Evolutionary conservation across 352 stramenopile species (phyloP).

Genomic region (Thalassiosira tumida): DNA sequence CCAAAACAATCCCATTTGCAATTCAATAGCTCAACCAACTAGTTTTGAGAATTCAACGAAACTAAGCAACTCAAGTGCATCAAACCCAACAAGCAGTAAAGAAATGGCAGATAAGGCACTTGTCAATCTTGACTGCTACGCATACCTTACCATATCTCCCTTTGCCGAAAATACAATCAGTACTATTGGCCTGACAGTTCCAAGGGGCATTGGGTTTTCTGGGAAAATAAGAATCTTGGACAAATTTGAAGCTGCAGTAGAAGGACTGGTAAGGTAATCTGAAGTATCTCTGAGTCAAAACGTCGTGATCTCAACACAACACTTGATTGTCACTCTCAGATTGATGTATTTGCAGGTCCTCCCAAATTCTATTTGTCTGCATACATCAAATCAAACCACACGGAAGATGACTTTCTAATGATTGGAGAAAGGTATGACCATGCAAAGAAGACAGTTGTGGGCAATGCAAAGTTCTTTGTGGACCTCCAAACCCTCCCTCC

Average conservation of each 20-base stretch:
- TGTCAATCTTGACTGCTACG: slow-evolving; percentile 51
- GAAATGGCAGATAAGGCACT: background rate
- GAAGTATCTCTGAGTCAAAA: too few relatives aligned
- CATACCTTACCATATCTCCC: slow-evolving; percentile 37
- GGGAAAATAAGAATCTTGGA: background rate
- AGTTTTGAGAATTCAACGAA: background rate
- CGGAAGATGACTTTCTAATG: background rate
- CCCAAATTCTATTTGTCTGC: slow-evolving; percentile 47
- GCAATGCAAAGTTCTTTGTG: background rate
- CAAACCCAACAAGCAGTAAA: too few relatives aligned
- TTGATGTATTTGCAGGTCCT: slow-evolving; percentile 32
- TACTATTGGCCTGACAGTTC: slow-evolving; percentile 19
- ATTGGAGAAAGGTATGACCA: background rate
- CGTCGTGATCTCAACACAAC: too few relatives aligned
- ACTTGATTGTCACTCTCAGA: too few relatives aligned
- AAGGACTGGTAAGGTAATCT: background rate
- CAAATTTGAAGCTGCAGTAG: background rate
- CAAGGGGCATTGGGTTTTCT: background rate
- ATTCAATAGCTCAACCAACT: too few relatives aligned
- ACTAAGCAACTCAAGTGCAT: background rate
- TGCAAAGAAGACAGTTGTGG: background rate
- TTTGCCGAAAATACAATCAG: slow-evolving; percentile 40
- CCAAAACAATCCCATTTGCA: background rate
- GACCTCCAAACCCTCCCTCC: background rate
- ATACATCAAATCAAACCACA: slow-evolving; percentile 11